phyloP scores from a whole-genome alignment of 2,329 filamentous ascomycete species.

The Magnaporthiopsis incrustans region DNA sequence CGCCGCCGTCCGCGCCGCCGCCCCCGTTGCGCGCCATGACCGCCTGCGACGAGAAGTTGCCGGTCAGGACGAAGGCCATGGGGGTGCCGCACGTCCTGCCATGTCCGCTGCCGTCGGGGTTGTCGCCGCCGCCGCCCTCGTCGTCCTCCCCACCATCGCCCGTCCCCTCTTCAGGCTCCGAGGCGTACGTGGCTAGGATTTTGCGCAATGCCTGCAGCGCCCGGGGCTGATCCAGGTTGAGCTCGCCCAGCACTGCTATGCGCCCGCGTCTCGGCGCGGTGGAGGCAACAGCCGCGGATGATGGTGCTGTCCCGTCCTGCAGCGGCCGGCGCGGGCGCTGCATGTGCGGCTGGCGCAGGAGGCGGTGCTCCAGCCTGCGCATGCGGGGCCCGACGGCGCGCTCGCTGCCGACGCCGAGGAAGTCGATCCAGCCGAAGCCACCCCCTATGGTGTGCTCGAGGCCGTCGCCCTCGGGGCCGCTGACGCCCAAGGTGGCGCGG shows the following conservation, averaged over 20 bases:
- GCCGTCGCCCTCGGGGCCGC: constrained; percentile 44
- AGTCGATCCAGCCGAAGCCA: constrained; percentile 96
- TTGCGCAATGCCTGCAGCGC: constrained; percentile 74
- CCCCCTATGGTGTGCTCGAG: constrained; percentile 59
- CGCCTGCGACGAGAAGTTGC: constrained; percentile 68
- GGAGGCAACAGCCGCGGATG: neutral
- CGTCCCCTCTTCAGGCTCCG: constrained; percentile 40
- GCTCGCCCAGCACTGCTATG: constrained; percentile 72
- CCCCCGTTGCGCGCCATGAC: constrained; percentile 56
- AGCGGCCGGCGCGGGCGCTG: neutral
- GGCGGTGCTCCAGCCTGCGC: constrained; percentile 66
- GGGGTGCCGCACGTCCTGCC: constrained; percentile 40
- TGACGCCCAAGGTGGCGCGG: constrained; percentile 67
- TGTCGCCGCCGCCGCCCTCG: neutral
- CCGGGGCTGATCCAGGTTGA: constrained; percentile 79
- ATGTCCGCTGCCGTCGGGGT: neutral
- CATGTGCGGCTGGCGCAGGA: constrained; percentile 38
- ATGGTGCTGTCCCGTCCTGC: constrained; percentile 13
- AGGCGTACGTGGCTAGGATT: constrained; percentile 66
- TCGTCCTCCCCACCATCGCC: neutral
- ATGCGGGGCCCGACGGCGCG: constrained; percentile 75
- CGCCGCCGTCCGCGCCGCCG: constrained; percentile 1
- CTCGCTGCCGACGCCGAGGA: constrained; percentile 84
- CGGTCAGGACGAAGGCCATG: constrained; percentile 72
- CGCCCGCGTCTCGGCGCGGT: constrained; percentile 35